Evolutionary conservation across 495 filamentous ascomycete species (phyloP).

Genomic region (Penicillium bovifimosum): DNA sequence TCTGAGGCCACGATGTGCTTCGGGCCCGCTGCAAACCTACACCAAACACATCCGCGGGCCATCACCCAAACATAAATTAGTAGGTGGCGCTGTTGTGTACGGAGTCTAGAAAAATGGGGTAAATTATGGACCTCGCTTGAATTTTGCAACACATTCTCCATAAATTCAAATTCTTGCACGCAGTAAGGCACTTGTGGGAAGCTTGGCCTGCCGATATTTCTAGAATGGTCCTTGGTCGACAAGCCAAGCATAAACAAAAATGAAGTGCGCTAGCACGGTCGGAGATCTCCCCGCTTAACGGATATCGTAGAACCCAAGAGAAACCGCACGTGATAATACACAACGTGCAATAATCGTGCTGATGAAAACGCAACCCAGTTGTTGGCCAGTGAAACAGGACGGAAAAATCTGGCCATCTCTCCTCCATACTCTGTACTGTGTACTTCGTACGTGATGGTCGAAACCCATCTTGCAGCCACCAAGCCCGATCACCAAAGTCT

Average conservation of each 20-base stretch:
- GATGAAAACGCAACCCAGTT: not conserved
- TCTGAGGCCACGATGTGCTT: not conserved
- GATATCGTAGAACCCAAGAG: not conserved
- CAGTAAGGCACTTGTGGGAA: not conserved
- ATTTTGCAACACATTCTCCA: not conserved
- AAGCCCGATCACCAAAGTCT: conserved; percentile 1
- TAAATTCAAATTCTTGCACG: not conserved
- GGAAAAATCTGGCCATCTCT: not conserved
- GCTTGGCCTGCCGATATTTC: not conserved
- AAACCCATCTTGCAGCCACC: conserved; percentile 4
- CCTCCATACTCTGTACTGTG: conserved; percentile 1
- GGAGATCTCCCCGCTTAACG: not conserved
- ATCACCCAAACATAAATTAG: not conserved
- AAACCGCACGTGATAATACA: not conserved
- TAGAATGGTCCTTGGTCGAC: not conserved
- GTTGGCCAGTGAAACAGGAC: not conserved
- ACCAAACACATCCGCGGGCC: not conserved
- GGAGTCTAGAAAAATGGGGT: not conserved
- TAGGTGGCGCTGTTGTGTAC: not conserved
- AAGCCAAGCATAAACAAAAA: not conserved
- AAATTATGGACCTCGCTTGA: not conserved
- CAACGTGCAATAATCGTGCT: not conserved
- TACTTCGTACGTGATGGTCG: not conserved
- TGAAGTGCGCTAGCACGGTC: not conserved
- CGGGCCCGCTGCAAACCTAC: not conserved